Conservation (phyloP, 1,139 yeast species). For the Barnettozyma hawaiiensis region DNA sequence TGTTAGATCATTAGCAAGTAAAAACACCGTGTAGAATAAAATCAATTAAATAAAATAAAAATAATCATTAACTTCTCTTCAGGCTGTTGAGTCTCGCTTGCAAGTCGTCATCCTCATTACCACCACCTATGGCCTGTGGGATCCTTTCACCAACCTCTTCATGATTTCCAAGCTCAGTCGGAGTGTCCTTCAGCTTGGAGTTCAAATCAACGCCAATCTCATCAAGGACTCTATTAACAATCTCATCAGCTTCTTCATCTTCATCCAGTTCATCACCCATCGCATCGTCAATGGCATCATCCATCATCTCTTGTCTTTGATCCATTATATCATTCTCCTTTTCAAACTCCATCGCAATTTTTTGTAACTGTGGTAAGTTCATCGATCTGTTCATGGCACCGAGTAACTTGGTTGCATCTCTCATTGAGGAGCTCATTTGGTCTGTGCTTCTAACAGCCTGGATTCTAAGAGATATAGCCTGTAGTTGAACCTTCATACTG, state of each 20-base stretch:
- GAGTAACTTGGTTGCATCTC: slow-evolving; percentile 85
- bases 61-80: slow-evolving; percentile 39
- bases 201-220: slow-evolving; percentile 92
- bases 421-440: slow-evolving; percentile 94
- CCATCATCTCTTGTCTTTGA: slow-evolving; percentile 98
- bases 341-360: slow-evolving; percentile 93
- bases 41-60: too few species aligned
- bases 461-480: slow-evolving; percentile 85
- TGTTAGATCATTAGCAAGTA: not conserved
- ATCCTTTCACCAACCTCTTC: slow-evolving; percentile 35
- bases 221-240: slow-evolving; percentile 85
- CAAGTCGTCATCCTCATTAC: slow-evolving; percentile 68
- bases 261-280: slow-evolving; percentile 81
- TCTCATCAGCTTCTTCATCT: slow-evolving; percentile 89
- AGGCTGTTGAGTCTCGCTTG: slow-evolving; percentile 86
- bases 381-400: slow-evolving; percentile 83
- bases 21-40: not conserved
- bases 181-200: slow-evolving; percentile 59
- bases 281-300: slow-evolving; percentile 93
- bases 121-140: slow-evolving; percentile 39
- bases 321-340: slow-evolving; percentile 95
- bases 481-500: slow-evolving; percentile 91
- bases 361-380: slow-evolving; percentile 84
- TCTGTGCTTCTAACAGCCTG: slow-evolving; percentile 91
- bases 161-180: slow-evolving; percentile 42